These are phyloP conservation scores for Ophiostoma perfectum DNA, from an alignment of 2,329 filamentous ascomycete species.

Conservation along the genomic window DNA sequence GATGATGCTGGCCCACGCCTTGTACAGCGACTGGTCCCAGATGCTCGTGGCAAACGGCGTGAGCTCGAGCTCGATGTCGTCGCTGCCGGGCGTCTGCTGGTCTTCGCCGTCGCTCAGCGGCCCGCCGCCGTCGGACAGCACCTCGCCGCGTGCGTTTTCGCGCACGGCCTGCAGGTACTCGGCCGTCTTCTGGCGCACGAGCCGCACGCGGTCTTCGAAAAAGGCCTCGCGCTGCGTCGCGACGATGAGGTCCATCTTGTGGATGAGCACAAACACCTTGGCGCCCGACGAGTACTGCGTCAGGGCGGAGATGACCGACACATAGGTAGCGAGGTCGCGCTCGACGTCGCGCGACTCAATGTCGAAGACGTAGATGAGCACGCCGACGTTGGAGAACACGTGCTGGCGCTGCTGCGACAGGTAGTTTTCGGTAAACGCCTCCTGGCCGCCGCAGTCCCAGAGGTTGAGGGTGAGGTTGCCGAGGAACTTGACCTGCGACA, in stretches of 20 bases:
- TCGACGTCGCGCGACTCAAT: slow-evolving; percentile 94
- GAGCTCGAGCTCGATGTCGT: slow-evolving; percentile 53
- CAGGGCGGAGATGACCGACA: slow-evolving; percentile 81
- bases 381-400: slow-evolving; percentile 93
- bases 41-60: slow-evolving; percentile 93
- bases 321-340: slow-evolving; percentile 87
- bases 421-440: slow-evolving; percentile 98
- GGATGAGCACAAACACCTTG: slow-evolving; percentile 88
- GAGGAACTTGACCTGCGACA: slow-evolving; percentile 98
- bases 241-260: slow-evolving; percentile 98
- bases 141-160: slow-evolving; percentile 29
- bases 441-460: slow-evolving; percentile 98
- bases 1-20: slow-evolving; percentile 97
- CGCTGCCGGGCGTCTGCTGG: slow-evolving; percentile 13
- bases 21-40: slow-evolving; percentile 97
- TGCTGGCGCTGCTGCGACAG: slow-evolving; percentile 91
- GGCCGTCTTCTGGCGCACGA: slow-evolving; percentile 68
- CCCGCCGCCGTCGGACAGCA: slow-evolving; percentile 10
- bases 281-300: slow-evolving; percentile 75
- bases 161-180: slow-evolving; percentile 45
- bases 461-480: slow-evolving; percentile 95
- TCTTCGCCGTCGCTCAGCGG: slow-evolving; percentile 28
- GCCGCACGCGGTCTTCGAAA: slow-evolving; percentile 74
- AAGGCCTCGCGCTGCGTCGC: slow-evolving; percentile 70
- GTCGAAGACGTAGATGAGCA: slow-evolving; percentile 98